A percentile compares a stretch with the other conserved stretches of the same genome.
These are phyloP conservation scores for Fusarium scirpi DNA, from an alignment of 2,329 filamentous ascomycete genomes.

Conservation along the genomic window DNA sequence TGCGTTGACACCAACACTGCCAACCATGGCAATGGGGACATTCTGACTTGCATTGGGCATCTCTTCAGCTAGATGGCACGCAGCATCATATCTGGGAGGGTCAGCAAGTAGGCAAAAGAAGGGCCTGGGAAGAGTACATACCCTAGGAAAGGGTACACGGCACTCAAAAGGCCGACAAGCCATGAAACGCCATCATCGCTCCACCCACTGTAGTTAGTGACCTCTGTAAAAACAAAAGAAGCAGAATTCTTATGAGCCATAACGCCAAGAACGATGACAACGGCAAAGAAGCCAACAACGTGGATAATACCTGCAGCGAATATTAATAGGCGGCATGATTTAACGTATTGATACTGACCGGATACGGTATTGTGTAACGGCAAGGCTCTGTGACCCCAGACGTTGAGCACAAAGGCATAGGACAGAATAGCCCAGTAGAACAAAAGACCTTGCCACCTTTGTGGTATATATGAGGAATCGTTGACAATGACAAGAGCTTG, in stretches of 20 bases:
- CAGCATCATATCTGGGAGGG: slow-evolving; percentile 49
- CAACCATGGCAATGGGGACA: slow-evolving; percentile 52
- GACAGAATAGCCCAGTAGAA: slow-evolving; percentile 60
- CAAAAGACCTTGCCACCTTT: slow-evolving; percentile 60
- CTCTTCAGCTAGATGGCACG: slow-evolving; percentile 52
- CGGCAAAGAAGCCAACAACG: slow-evolving; percentile 44
- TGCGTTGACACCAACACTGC: slow-evolving; percentile 56
- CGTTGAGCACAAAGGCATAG: slow-evolving; percentile 55
- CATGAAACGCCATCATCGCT: slow-evolving; percentile 49
- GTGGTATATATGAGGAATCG: slow-evolving; percentile 54
- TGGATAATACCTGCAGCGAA: slow-evolving; percentile 43
- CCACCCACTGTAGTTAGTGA: slow-evolving; percentile 52
- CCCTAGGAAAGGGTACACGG: slow-evolving; percentile 52
- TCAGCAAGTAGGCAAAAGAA: neutral
- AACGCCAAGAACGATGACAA: slow-evolving; percentile 48
- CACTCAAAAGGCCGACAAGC: slow-evolving; percentile 50
- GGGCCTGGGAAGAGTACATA: slow-evolving; percentile 34
- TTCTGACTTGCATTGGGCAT: slow-evolving; percentile 51
- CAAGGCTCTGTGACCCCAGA: slow-evolving; percentile 55
- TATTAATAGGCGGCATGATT: neutral
- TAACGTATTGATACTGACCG: neutral
- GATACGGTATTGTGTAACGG: slow-evolving; percentile 52
- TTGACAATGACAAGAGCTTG: slow-evolving; percentile 60
- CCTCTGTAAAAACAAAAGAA: slow-evolving; percentile 50
- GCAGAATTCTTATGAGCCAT: slow-evolving; percentile 49